A percentile compares a stretch with the other conserved stretches of the same genome.
Evolutionary conservation across 164 flowering plant genomes (phyloP).

Genomic region (Umbellularia californica): DNA sequence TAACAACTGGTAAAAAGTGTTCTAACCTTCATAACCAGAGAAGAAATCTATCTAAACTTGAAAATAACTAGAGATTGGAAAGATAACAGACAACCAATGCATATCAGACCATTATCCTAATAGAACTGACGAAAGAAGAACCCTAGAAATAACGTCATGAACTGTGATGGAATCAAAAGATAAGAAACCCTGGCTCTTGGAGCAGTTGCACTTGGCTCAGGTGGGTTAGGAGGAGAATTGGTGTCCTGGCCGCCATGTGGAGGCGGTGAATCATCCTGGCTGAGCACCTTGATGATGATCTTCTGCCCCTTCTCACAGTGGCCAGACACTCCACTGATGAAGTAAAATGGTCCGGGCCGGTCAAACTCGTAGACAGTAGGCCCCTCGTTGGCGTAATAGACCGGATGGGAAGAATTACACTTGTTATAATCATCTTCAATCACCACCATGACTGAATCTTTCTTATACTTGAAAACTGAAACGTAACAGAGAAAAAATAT

Average conservation of each 20-base stretch:
- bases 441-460: conserved; percentile 67
- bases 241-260: not conserved
- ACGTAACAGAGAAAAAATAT: not conserved
- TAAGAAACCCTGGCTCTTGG: not conserved
- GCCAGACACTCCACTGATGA: conserved; percentile 66
- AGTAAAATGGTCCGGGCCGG: conserved; percentile 46
- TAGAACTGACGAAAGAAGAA: conserved; percentile 1
- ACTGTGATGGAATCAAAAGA: conserved; percentile 1
- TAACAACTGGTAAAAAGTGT: no score
- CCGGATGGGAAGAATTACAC: conserved; percentile 53
- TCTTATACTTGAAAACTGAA: conserved; percentile 57
- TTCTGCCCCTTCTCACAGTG: conserved; percentile 65
- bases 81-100: no score
- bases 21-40: no score
- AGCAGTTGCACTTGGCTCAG: not conserved
- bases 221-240: not conserved
- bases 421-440: conserved; percentile 38
- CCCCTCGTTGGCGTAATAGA: conserved; percentile 53
- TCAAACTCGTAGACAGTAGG: conserved; percentile 41
- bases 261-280: not conserved
- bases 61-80: no score
- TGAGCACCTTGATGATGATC: conserved; percentile 56
- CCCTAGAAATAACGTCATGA: conserved; percentile 2
- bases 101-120: no score
- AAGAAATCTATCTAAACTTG: no score